These are phyloP conservation scores for Nicotiana benthamiana DNA, from an alignment of 257 asterid genomes.

Conservation along the genomic window DNA sequence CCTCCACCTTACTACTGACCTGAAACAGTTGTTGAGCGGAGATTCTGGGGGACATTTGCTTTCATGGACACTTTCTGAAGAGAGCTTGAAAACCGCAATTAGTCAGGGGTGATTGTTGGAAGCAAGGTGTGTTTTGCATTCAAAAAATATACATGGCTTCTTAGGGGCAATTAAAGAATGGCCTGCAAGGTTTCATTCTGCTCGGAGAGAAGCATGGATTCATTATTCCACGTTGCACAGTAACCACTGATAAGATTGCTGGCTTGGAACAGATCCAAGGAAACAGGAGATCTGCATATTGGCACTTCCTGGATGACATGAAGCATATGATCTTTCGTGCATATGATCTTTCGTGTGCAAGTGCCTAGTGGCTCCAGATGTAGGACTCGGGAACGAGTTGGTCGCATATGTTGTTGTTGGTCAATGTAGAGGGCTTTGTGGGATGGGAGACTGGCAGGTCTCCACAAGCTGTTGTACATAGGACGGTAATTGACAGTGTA, in stretches of 20 bases:
- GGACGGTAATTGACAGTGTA: constrained; percentile 12
- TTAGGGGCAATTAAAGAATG: background rate
- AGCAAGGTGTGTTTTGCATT: background rate
- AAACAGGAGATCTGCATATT: constrained; percentile 1
- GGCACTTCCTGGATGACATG: background rate
- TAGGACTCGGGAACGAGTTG: constrained; percentile 6
- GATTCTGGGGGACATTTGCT: constrained; percentile 74
- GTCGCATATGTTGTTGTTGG: background rate
- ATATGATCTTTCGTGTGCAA: background rate
- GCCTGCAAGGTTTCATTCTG: background rate
- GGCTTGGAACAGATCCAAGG: background rate
- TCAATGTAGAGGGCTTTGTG: background rate
- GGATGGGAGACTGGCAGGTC: constrained; percentile 5
- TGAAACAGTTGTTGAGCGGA: constrained; percentile 82
- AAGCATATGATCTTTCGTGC: background rate
- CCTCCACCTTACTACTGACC: constrained; percentile 68
- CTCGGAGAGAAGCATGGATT: background rate
- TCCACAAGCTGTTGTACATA: constrained; percentile 20
- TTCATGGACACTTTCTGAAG: constrained; percentile 92
- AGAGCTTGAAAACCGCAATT: constrained; percentile 51
- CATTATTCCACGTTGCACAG: background rate
- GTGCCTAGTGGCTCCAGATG: constrained; percentile 7
- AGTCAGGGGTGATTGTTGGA: constrained; percentile 55
- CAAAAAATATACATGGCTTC: background rate
- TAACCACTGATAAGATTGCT: background rate